These are phyloP conservation scores for Trichoderma sp. DNA, from an alignment of 2,329 filamentous ascomycete genomes.

Conservation along the genomic window DNA sequence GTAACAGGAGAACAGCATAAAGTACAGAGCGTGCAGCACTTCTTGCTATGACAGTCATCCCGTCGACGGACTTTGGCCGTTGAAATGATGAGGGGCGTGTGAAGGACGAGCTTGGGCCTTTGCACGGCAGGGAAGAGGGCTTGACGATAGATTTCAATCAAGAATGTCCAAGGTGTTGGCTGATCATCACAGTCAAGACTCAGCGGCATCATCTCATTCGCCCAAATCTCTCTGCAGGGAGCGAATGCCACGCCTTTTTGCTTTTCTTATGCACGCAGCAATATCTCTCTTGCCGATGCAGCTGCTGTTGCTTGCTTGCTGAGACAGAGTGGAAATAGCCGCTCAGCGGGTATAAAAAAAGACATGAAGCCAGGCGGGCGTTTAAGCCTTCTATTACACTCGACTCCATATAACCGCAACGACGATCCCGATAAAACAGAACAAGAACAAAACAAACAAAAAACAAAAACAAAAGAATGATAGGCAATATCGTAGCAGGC, in stretches of 20 bases:
- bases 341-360: not conserved
- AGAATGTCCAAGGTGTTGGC: conserved; percentile 41
- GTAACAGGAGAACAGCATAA: not conserved
- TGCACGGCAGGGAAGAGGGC: not conserved
- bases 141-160: conserved; percentile 7
- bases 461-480: not conserved
- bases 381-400: not conserved
- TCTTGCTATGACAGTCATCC: conserved; percentile 9
- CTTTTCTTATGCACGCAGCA: not conserved
- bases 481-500: not conserved
- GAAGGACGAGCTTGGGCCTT: conserved; percentile 2
- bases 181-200: conserved; percentile 1
- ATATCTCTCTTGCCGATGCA: not conserved
- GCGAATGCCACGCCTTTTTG: not conserved
- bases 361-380: not conserved
- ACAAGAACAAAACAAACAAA: not conserved
- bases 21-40: not conserved
- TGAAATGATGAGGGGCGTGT: conserved; percentile 15
- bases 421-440: not conserved
- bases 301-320: not conserved
- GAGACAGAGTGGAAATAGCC: conserved; percentile 8
- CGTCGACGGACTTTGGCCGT: not conserved
- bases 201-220: conserved; percentile 3
- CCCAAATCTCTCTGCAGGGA: not conserved
- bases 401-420: not conserved